Percentiles rank a stretch among this genome's conserved stretches.
Evolutionary conservation across 1,284 basidiomycete species (phyloP).

Genomic region (Puccinia coronata): DNA sequence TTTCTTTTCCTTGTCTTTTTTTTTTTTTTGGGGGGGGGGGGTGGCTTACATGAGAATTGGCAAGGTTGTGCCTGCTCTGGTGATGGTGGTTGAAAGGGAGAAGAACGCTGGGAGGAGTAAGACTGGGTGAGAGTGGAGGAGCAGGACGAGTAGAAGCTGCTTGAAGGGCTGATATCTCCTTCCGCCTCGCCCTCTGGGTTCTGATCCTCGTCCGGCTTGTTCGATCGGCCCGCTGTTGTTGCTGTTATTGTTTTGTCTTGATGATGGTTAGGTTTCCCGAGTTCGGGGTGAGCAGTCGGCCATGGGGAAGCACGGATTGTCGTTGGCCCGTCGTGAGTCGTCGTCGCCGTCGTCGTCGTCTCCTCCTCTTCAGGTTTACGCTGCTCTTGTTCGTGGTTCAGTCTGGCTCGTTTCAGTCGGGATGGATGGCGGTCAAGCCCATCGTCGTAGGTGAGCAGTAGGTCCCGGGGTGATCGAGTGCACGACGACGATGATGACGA

Average conservation of each 20-base stretch:
- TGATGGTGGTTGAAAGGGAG: background rate
- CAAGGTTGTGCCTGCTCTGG: background rate
- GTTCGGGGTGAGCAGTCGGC: background rate
- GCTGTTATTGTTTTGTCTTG: background rate
- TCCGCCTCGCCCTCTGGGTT: background rate
- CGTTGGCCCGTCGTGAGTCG: background rate
- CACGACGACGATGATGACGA: background rate
- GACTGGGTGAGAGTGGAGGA: slow-evolving; percentile 1
- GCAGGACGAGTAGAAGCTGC: slow-evolving; percentile 7
- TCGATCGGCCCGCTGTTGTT: background rate
- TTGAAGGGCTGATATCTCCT: background rate
- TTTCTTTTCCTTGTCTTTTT: background rate
- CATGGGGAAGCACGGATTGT: too few species aligned
- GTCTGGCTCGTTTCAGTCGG: background rate
- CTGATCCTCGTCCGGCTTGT: background rate
- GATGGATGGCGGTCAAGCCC: background rate
- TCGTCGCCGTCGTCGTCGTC: background rate
- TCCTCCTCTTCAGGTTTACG: background rate
- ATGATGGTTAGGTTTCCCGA: too few species aligned
- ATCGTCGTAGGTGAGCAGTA: background rate
- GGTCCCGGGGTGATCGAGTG: background rate
- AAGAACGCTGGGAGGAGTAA: slow-evolving; percentile 5
- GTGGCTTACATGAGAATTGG: background rate
- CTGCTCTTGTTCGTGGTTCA: background rate
- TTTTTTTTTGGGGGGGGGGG: too few species aligned